Base-by-base conservation (phyloP, 2,329 filamentous ascomycete species). In the Penicillium sp. region DNA sequence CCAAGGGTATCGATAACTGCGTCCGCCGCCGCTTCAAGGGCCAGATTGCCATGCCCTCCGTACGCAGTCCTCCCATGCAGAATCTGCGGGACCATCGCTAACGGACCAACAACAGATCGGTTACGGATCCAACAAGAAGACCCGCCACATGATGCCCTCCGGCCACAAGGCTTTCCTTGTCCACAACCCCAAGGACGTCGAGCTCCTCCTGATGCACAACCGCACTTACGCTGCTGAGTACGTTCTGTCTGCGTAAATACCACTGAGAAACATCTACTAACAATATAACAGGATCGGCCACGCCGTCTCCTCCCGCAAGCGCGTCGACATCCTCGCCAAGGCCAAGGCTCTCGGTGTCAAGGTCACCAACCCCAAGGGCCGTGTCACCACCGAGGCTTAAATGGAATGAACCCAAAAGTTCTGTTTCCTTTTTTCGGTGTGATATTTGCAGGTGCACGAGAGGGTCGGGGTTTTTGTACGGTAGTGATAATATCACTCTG, bases 101-200 rank as follows among this genome's bases (percentile, higher is more conserved):
- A 52, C 16, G 42, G 15, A 46, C 24, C 24, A 50, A 51, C 36
- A 47, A 58, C 75, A 96, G 94, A 99, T 99, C 77, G 94, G 94
- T 74, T 99, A 92, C 78, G 92, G 94, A 70, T 94, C 89, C 81
- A 97, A 97, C 90, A 95, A 90, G 86, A 97, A 97, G 87, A 99
- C 94, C 76, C 87, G 90, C 75, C 93, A 95, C 85, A 87, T 97
- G 87, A 95, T 91, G 85, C 94, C 94, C 76, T 96, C 91, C 71
- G 94, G 94, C 81, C 93, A 97, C 89, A 97, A 96, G 87, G 90
- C 93, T 66, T 99, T 99, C 89, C 86, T 97, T 75, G 94, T 99
- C 82, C 90, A 88, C 87, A 99, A 99, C 85, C 79, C 85, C 79
- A 85, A 87, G 77, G 94, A 99, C 70, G 87, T 99, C 74, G 93